Evolutionary conservation across 2,329 filamentous ascomycete genomes (phyloP).

Genomic region (Periconia macrospinosa): DNA sequence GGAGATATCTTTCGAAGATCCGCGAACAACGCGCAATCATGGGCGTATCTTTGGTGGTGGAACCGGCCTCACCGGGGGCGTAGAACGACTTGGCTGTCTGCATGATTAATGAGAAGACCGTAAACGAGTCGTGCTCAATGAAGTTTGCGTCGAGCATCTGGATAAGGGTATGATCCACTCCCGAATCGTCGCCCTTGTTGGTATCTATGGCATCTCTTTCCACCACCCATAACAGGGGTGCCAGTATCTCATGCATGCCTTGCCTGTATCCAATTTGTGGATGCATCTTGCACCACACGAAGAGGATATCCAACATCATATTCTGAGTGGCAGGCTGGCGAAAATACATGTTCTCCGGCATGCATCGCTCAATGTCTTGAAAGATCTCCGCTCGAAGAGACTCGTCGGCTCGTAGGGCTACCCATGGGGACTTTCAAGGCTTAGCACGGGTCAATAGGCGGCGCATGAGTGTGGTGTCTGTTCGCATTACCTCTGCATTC

Average conservation of each 20-base stretch:
- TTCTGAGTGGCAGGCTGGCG: conserved; percentile 76
- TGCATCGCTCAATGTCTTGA: conserved; percentile 87
- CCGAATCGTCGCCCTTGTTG: conserved; percentile 21
- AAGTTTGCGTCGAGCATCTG: conserved; percentile 69
- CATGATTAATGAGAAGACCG: conserved; percentile 86
- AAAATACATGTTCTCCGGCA: conserved; percentile 91
- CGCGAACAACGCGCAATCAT: conserved; percentile 85
- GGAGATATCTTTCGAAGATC: conserved; percentile 82
- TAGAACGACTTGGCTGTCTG: conserved; percentile 84
- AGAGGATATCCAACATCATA: conserved; percentile 85
- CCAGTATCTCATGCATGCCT: conserved; percentile 96
- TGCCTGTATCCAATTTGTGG: conserved; percentile 90
- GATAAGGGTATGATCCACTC: conserved; percentile 30
- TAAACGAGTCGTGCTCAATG: conserved; percentile 89
- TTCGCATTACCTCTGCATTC: conserved; percentile 63
- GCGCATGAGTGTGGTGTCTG: conserved; percentile 18
- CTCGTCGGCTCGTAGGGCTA: conserved; percentile 82
- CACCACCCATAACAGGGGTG: conserved; percentile 83
- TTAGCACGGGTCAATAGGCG: conserved; percentile 51
- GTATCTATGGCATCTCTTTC: conserved; percentile 75
- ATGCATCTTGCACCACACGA: conserved; percentile 92
- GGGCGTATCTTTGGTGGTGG: conserved; percentile 54
- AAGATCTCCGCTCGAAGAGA: conserved; percentile 82
- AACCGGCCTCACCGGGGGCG: conserved; percentile 59
- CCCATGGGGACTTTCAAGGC: conserved; percentile 80